Conservation (phyloP, 148 eudicot species). For the Cornus suecica region DNA sequence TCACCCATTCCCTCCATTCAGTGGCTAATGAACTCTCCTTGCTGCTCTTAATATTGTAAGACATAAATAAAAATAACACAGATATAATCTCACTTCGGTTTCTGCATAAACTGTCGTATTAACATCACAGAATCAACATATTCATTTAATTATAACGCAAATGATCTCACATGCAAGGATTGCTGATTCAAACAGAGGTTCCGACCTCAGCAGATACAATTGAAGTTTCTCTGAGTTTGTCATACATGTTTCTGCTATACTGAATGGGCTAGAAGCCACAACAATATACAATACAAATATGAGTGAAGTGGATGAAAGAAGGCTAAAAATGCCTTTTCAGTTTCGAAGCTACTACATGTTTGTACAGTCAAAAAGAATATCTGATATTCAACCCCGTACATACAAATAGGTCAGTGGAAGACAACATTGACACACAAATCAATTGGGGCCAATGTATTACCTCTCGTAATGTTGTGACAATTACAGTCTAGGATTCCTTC, state of each 20-base stretch:
- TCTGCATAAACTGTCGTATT: too few relatives aligned
- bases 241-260: background rate
- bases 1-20: too few relatives aligned
- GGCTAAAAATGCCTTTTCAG: background rate
- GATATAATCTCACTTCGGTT: too few relatives aligned
- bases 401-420: background rate
- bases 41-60: too few relatives aligned
- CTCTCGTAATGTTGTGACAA: background rate
- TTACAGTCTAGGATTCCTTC: slow-evolving; percentile 56
- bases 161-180: too few relatives aligned
- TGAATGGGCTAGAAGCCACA: background rate
- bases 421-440: background rate
- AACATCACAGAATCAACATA: too few relatives aligned
- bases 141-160: too few relatives aligned
- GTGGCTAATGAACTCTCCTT: too few relatives aligned
- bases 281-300: background rate
- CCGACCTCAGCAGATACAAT: background rate
- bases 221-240: background rate
- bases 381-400: background rate
- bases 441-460: background rate
- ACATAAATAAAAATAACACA: too few relatives aligned
- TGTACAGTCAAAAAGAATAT: background rate
- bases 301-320: background rate
- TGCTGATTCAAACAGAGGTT: background rate
- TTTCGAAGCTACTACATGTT: background rate